Base-by-base conservation (phyloP, 805 yeast species). In the Ogataea angusta region DNA sequence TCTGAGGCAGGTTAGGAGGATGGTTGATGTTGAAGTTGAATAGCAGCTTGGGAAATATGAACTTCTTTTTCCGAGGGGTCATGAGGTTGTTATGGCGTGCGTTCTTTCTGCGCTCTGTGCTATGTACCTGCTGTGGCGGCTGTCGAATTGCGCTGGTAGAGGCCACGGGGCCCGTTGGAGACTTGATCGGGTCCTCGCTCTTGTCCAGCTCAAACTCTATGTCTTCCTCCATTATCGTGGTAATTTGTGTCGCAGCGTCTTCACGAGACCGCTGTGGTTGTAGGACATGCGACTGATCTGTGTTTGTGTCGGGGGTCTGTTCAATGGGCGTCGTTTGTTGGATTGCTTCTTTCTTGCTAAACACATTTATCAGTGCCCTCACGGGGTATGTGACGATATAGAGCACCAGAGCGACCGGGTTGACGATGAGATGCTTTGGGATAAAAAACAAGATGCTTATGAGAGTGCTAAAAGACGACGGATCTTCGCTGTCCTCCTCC, bases 341-440 rank as follows among this genome's bases (percentile, higher is more conserved):
- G 8, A 12, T 23, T 3, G 12, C 28, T 9, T 21, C 23, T 16
- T 10, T 32, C 21, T 31, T 25, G 13, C 19, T 9, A 13, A 32
- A 15, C 8, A 29, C 17, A n/a, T 30, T n/a, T 10, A 29, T 30
- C 29, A 44, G 53, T 13, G 75, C 52, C 41, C 69, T 65, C 45
- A 80, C 60, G 0, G 90, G 90, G 52, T 72, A 76, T 2, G 80
- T 69, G 5, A 76, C 42, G n/a, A 81, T 45, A 36, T 64, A 68
- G 75, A 85, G 70, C 2, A 72, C 30, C 34, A 72, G 65, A 4
- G 63, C 45, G 12, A 77, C 42, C 2, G 90, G 89, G 41, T 70
- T 71, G n/a, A 75, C 46, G 4, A 82, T 47, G 6, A 81, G 37
- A 29, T 70, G 49, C 45, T 74, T 70, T 7, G 84, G 82, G 1